Evolutionary conservation across 306 rosid species (phyloP), one percentile per base, ranked within the genome.

Genomic region (Crotalaria pallida): DNA sequence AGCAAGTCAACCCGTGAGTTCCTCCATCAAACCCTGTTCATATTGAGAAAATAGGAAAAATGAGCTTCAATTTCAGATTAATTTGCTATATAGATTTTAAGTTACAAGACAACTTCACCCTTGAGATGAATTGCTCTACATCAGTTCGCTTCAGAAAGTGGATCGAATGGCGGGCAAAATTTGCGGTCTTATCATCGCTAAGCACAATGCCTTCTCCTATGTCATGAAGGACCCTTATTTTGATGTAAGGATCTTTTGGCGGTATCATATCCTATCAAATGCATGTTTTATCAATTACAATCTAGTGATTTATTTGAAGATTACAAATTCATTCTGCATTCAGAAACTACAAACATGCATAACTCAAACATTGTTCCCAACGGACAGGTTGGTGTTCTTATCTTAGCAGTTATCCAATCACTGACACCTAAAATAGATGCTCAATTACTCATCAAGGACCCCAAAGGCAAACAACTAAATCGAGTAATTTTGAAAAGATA

Each of bases 131-230:
- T 82, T 82, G 93, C 77, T 90, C 97, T 0, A 92, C 97, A 77
- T 93, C 97, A 27, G 96, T 90, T 84, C 97, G 85, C 81, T 93
- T 93, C 40, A 93, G 90, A 80, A 90, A 85, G 78, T 93, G 98
- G 88, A 93, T 93, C 4, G 98, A 93, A 74, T 90, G 86, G 19
- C 72, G 88, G 47, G 96, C 82, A 45, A 93, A 93, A 72, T 88
- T 93, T 56, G 88, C 86, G 38, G 77, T 81, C 88, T 90, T 93
- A 73, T 85, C 87, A 59, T 91, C 96, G 45, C 92, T 90, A 55
- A 88, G 85, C 50, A 93, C 77, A 24, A 90, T 84, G 24, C 81
- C 96, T 67, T 84, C 90, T 9, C 94, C 97, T 40, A 93, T 81
- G 77, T 93, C 97, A 21, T 93, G 90, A 15, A 93, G 89, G 23